These are phyloP conservation scores for Globisporangium cylindrosporum DNA, from an alignment of 352 stramenopile genomes.

Conservation along the genomic window DNA sequence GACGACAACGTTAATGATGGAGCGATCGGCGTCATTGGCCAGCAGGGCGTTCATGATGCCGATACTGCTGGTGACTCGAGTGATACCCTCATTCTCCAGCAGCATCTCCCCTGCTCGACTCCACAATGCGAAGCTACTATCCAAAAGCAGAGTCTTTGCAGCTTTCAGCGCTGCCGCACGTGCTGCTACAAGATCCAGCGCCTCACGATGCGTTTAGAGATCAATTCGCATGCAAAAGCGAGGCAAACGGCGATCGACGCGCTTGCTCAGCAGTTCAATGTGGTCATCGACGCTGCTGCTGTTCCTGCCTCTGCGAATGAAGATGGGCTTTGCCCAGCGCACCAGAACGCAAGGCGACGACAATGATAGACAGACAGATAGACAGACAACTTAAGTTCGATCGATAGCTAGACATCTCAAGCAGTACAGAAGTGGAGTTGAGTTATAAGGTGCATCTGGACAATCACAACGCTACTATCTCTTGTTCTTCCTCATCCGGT, in stretches of 20 bases:
- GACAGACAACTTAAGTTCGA: neutral
- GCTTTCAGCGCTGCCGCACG: conserved; percentile 49
- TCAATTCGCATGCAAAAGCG: conserved; percentile 18
- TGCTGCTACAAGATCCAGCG: conserved; percentile 73
- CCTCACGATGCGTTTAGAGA: conserved; percentile 23
- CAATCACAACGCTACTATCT: neutral
- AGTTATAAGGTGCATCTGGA: neutral
- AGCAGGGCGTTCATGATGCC: neutral
- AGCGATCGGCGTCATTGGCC: neutral
- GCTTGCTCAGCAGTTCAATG: neutral
- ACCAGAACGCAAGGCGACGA: conserved; percentile 28
- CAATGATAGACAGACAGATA: neutral
- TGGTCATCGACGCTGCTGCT: neutral
- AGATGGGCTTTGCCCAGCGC: conserved; percentile 24
- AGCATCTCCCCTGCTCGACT: conserved; percentile 25
- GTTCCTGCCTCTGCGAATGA: neutral
- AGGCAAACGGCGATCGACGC: conserved; percentile 6
- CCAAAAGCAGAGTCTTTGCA: conserved; percentile 38
- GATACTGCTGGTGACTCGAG: neutral
- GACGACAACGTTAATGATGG: neutral
- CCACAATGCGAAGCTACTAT: conserved; percentile 33
- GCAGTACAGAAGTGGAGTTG: neutral
- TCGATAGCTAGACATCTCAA: neutral
- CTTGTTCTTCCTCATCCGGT: neutral
- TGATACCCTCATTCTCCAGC: conserved; percentile 16